Evolutionary conservation across 2,329 filamentous ascomycete genomes (phyloP).

Genomic region (Colletotrichum chrysophilum): DNA sequence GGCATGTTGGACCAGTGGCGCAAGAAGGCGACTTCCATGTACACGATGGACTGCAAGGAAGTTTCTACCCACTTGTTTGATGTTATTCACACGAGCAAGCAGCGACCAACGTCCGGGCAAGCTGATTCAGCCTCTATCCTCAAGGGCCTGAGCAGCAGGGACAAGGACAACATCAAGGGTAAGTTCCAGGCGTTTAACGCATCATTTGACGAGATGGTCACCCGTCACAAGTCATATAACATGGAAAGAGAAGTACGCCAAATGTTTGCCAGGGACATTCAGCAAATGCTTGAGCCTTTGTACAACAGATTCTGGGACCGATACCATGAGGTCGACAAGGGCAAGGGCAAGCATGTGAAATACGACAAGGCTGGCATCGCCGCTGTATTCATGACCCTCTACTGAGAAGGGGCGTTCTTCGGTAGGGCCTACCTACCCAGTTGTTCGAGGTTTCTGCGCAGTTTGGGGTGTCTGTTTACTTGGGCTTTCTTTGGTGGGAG

Average conservation of each 20-base stretch:
- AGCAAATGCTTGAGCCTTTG: constrained; percentile 89
- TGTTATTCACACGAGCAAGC: constrained; percentile 86
- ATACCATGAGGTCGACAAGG: constrained; percentile 97
- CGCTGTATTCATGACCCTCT: constrained; percentile 63
- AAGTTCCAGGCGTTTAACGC: constrained; percentile 94
- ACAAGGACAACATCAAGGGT: constrained; percentile 94
- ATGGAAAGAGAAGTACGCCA: constrained; percentile 92
- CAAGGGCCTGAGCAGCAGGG: constrained; percentile 84
- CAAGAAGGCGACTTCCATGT: constrained; percentile 82
- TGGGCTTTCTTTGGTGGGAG: background rate
- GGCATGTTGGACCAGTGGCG: constrained; percentile 80
- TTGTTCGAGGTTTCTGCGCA: background rate
- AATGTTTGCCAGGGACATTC: constrained; percentile 82
- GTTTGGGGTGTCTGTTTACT: background rate
- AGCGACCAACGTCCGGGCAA: constrained; percentile 74
- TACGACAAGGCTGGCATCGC: constrained; percentile 89
- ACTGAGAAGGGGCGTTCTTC: constrained; percentile 30
- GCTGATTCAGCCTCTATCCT: constrained; percentile 86
- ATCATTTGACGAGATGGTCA: constrained; percentile 87
- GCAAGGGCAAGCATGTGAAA: constrained; percentile 97
- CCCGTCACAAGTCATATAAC: constrained; percentile 79
- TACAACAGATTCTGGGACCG: constrained; percentile 97
- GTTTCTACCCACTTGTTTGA: constrained; percentile 85
- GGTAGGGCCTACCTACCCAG: background rate
- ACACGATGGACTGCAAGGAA: constrained; percentile 88